Conservation (phyloP, 2,329 filamentous ascomycete species). For the Herpotrichia juniperi region DNA sequence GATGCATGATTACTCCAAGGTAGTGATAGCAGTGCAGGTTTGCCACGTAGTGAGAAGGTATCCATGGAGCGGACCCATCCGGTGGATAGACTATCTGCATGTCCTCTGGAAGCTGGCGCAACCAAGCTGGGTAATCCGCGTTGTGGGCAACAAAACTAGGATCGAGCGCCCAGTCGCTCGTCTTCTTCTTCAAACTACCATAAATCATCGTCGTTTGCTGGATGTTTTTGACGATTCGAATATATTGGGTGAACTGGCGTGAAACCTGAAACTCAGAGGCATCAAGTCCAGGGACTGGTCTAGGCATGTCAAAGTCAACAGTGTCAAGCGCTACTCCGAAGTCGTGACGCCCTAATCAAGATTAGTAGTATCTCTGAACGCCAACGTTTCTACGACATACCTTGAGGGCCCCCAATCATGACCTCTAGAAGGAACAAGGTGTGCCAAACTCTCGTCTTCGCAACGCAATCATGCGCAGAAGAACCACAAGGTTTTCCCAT, state of each 20-base stretch:
- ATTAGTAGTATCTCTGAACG: neutral
- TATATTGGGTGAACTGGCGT: slow-evolving; percentile 82
- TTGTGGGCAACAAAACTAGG: slow-evolving; percentile 82
- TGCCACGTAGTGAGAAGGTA: slow-evolving; percentile 85
- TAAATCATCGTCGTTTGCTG: slow-evolving; percentile 78
- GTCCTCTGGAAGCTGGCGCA: slow-evolving; percentile 77
- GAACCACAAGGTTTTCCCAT: slow-evolving; percentile 73
- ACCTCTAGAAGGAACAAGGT: slow-evolving; percentile 83
- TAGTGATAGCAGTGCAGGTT: slow-evolving; percentile 92
- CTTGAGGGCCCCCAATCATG: slow-evolving; percentile 94
- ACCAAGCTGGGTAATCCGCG: slow-evolving; percentile 76
- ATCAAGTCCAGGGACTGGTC: slow-evolving; percentile 70
- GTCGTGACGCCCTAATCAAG: slow-evolving; percentile 67
- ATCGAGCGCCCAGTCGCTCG: slow-evolving; percentile 85
- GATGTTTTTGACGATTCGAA: slow-evolving; percentile 78
- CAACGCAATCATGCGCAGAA: slow-evolving; percentile 74
- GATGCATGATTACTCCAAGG: slow-evolving; percentile 82
- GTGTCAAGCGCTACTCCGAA: slow-evolving; percentile 76
- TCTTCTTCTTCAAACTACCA: slow-evolving; percentile 73
- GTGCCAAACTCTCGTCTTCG: slow-evolving; percentile 90
- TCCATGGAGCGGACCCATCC: slow-evolving; percentile 81
- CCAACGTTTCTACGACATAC: slow-evolving; percentile 52
- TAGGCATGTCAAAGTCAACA: slow-evolving; percentile 74
- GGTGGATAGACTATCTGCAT: slow-evolving; percentile 77
- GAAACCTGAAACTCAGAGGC: slow-evolving; percentile 78